A percentile compares a stretch with the other conserved stretches of the same genome.
Evolutionary conservation across 176 grass and related monocot genomes (phyloP).

Genomic region (Oryza longistaminata): DNA sequence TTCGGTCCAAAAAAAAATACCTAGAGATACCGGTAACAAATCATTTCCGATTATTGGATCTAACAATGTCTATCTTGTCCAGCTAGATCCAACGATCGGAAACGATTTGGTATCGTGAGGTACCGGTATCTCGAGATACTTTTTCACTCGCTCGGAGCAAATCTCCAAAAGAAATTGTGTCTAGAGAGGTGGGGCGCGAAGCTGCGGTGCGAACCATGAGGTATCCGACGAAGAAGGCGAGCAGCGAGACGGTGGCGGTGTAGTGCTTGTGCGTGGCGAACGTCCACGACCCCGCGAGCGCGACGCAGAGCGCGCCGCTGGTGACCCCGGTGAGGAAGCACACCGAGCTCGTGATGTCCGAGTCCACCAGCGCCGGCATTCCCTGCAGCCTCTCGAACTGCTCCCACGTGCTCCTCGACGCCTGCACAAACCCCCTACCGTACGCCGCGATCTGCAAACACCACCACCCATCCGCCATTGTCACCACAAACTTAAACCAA

Average conservation of each 20-base stretch:
- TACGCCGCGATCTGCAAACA: constrained; percentile 77
- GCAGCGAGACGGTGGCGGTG: constrained; percentile 84
- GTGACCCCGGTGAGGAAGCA: constrained; percentile 92
- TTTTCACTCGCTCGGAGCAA: too few relatives aligned
- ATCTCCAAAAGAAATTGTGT: too few relatives aligned
- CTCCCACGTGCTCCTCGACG: constrained; percentile 85
- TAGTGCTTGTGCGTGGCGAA: constrained; percentile 71
- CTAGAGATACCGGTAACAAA: too few relatives aligned
- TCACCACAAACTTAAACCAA: background rate
- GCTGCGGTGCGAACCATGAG: constrained; percentile 55
- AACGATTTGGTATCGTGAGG: too few relatives aligned
- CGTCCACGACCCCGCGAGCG: constrained; percentile 71
- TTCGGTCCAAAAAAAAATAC: too few relatives aligned
- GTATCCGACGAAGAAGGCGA: constrained; percentile 92
- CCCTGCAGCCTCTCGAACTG: constrained; percentile 64
- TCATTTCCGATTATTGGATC: too few relatives aligned
- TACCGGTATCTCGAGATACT: too few relatives aligned
- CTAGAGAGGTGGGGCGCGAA: background rate
- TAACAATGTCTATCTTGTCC: too few relatives aligned
- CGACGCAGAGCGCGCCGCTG: constrained; percentile 78
- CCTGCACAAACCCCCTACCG: constrained; percentile 75
- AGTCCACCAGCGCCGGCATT: constrained; percentile 85
- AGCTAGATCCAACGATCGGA: too few relatives aligned
- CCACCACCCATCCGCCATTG: background rate
- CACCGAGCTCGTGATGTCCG: constrained; percentile 92